Evolutionary conservation across 73 alveolate species (phyloP).

Genomic region (Paramecium pentaurelia): DNA sequence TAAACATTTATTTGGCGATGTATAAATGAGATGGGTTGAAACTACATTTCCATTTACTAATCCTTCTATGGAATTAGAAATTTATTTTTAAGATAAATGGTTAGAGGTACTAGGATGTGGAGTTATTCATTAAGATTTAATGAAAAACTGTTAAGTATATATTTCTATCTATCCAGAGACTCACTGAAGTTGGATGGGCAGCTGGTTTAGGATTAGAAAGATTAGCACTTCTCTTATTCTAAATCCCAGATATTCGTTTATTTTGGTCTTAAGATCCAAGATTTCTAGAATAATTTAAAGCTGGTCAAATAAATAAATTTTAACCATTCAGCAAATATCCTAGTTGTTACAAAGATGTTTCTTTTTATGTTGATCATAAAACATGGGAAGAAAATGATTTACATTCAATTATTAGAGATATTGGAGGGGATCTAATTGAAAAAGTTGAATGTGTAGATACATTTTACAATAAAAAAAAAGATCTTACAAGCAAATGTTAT

Average conservation of each 20-base stretch:
- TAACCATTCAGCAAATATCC: constrained; percentile 84
- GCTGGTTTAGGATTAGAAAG: constrained; percentile 93
- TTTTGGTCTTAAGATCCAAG: constrained; percentile 86
- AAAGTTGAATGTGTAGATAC: constrained; percentile 78
- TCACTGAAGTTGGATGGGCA: constrained; percentile 90
- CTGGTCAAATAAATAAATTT: constrained; percentile 78
- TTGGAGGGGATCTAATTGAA: constrained; percentile 84
- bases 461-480: constrained; percentile 74
- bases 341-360: constrained; percentile 83
- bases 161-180: constrained; percentile 24
- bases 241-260: constrained; percentile 82
- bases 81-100: constrained; percentile 88
- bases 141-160: constrained; percentile 67
- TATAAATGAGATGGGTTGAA: constrained; percentile 83
- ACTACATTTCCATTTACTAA: constrained; percentile 92
- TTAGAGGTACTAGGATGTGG: constrained; percentile 94
- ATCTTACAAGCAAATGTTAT: constrained; percentile 71
- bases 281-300: constrained; percentile 74
- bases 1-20: constrained; percentile 76
- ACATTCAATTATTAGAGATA: constrained; percentile 73
- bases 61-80: constrained; percentile 91
- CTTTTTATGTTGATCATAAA: constrained; percentile 74
- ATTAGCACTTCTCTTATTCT: constrained; percentile 85
- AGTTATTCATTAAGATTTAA: constrained; percentile 79
- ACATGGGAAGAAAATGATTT: constrained; percentile 82